Evolutionary conservation across 352 stramenopile species (phyloP), one percentile per base, ranked within the genome.

Genomic region (Elongisporangium anandrum): DNA sequence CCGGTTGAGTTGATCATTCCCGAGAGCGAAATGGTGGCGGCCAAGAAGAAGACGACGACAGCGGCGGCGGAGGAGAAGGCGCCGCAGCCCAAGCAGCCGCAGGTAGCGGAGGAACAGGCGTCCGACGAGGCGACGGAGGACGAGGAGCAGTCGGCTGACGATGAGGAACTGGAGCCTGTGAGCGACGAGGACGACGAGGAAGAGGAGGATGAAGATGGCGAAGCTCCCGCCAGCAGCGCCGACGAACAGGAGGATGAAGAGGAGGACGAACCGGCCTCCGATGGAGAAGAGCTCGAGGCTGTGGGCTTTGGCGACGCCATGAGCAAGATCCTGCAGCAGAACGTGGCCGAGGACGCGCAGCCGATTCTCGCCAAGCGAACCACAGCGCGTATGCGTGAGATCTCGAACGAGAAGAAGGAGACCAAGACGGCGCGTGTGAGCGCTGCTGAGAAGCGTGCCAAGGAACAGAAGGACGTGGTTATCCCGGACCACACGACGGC

Each of bases 251-350:
- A 61, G 17, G 59, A 21, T 13, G 50, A 53, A 0, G 34, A 41
- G 29, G 52, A 64, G 8, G 54, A 56, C 4, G 65, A 49, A 6
- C 61, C 60, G 19, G 55, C 56, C 4, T 60, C 64, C 1, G 67
- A 70, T 15, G 68, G 69, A 0, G 77, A 83, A 16, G 61, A 62
- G 12, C 69, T 84, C n/a, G 79, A 88, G 17, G 79, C 80, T 2
- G 85, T 94, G 53, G 85, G 83, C 22, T 92, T 94, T 70, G 85
- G 80, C 21, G 85, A 94, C 52, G 85, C 85, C 47, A 91, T 94
- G 85, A 93, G 73, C 74, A 94, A 94, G 65, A 86, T 94, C 13
- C 50, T 94, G 59, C 68, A 81, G 34, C 85, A 94, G 66, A 90
- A 79, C 38, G 78, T 93, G 38, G 77, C 70, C 1, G 63, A 76